These are phyloP conservation scores for Trypanosoma boissoni DNA, from an alignment of 208 protist genomes.

Conservation along the genomic window DNA sequence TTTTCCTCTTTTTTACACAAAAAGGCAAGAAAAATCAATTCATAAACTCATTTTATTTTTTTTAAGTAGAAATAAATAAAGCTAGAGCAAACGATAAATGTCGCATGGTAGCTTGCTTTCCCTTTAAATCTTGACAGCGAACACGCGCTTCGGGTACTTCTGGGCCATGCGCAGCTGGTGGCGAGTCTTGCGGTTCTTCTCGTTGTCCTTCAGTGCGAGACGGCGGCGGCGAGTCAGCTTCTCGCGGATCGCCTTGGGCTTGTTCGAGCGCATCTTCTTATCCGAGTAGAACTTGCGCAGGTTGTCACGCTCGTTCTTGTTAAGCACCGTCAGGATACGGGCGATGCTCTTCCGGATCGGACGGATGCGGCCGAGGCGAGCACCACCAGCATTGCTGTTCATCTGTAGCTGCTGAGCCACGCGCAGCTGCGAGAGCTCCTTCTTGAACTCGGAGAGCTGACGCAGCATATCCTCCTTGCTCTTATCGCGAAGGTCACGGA, in stretches of 20 bases:
- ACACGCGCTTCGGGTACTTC: slow-evolving; percentile 86
- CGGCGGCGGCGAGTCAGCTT: slow-evolving; percentile 90
- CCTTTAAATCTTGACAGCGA: slow-evolving; percentile 84
- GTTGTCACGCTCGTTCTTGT: slow-evolving; percentile 92
- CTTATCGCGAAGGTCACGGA: slow-evolving; percentile 93
- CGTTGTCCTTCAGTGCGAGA: slow-evolving; percentile 79
- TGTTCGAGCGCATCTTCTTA: slow-evolving; percentile 82
- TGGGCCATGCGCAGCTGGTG: slow-evolving; percentile 71
- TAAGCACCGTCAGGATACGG: slow-evolving; percentile 96
- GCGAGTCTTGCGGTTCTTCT: slow-evolving; percentile 91
- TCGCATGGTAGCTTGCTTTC: not conserved
- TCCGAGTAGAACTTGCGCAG: slow-evolving; percentile 94
- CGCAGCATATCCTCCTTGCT: slow-evolving; percentile 96
- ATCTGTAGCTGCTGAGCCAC: slow-evolving; percentile 96
- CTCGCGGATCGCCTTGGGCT: slow-evolving; percentile 71
- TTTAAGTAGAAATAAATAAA: not conserved
- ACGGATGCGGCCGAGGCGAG: slow-evolving; percentile 95
- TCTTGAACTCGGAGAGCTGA: slow-evolving; percentile 97
- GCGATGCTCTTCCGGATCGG: slow-evolving; percentile 97
- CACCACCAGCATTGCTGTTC: slow-evolving; percentile 76
- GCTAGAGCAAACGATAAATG: not conserved
- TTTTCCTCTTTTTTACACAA: not conserved
- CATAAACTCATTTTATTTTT: no score
- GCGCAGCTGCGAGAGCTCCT: slow-evolving; percentile 96
- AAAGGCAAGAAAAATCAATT: not conserved